Percentiles rank a stretch among this genome's conserved stretches.
Evolutionary conservation across 352 stramenopile genomes (phyloP).

Genomic region (Phytophthora citricola): DNA sequence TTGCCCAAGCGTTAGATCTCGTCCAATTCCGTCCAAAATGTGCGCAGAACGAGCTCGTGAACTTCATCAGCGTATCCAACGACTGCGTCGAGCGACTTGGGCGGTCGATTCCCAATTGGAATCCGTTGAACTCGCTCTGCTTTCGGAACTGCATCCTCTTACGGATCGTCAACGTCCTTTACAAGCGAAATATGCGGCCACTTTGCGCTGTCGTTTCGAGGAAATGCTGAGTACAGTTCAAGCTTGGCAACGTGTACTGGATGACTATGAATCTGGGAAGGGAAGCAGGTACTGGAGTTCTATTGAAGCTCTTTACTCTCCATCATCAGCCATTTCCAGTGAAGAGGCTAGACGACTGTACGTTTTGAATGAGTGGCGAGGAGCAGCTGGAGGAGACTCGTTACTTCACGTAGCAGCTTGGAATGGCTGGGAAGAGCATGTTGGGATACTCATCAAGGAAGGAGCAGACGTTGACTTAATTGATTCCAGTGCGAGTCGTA

Average conservation of each 20-base stretch:
- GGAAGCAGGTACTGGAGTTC: constrained; percentile 31
- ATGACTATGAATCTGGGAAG: constrained; percentile 15
- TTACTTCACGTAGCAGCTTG: constrained; percentile 62
- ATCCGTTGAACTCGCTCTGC: constrained; percentile 39
- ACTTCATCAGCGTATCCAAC: constrained; percentile 37
- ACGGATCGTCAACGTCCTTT: constrained; percentile 24
- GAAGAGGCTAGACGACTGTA: constrained; percentile 22
- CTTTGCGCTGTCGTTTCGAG: constrained; percentile 37
- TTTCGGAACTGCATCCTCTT: constrained; percentile 34
- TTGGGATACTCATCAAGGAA: constrained; percentile 36
- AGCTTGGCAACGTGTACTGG: constrained; percentile 42
- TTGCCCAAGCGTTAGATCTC: constrained; percentile 20
- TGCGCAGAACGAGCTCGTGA: constrained; percentile 29
- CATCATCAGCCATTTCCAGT: constrained; percentile 4
- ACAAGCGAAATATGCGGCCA: constrained; percentile 48
- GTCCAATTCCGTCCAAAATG: constrained; percentile 27
- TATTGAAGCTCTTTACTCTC: constrained; percentile 22
- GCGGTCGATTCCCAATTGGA: constrained; percentile 41
- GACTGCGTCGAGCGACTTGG: constrained; percentile 20
- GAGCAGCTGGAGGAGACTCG: constrained; percentile 47
- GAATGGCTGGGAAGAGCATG: constrained; percentile 44
- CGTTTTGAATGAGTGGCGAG: constrained; percentile 31
- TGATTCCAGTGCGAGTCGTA: constrained; percentile 52
- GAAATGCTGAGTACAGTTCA: constrained; percentile 25
- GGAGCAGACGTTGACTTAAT: constrained; percentile 52